Percentiles rank a stretch among this genome's conserved stretches.
Conservation (phyloP, 208 protist species). For the Strigomonas culicis region DNA sequence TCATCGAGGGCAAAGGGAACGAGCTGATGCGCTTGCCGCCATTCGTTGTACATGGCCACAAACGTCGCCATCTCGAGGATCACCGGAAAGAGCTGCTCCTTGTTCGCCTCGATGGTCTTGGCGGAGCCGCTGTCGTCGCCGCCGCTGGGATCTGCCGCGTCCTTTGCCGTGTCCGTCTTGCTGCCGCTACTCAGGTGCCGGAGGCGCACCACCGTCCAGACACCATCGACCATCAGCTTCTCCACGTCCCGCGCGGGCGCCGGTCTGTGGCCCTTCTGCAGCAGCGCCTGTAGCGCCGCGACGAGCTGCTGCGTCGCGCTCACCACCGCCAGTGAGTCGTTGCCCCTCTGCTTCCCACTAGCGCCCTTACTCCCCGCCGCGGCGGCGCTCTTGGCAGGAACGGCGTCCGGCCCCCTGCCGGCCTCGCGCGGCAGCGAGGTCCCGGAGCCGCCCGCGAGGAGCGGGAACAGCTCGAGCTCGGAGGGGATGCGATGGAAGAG, state of each 20-base stretch:
- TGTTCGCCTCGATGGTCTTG: constrained; percentile 11
- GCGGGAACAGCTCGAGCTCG: not conserved
- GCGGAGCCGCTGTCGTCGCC: not conserved
- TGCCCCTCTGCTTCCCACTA: not conserved
- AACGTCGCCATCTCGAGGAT: not conserved
- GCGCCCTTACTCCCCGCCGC: not conserved
- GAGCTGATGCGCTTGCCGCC: not conserved
- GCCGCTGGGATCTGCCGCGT: not conserved
- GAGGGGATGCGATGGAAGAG: not conserved
- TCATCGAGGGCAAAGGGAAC: not conserved
- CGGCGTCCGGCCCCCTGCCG: not conserved
- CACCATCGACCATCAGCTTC: constrained; percentile 1
- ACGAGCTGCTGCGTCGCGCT: not conserved
- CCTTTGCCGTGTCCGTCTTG: not conserved
- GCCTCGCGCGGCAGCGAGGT: not conserved
- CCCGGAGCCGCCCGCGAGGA: not conserved
- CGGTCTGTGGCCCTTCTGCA: not conserved
- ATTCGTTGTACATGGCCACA: not conserved
- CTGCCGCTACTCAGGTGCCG: constrained; percentile 15
- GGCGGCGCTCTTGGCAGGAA: too few species aligned
- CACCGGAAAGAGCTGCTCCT: not conserved
- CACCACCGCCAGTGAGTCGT: not conserved
- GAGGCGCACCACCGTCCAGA: constrained; percentile 11
- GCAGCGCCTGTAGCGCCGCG: constrained; percentile 1
- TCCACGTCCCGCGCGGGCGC: not conserved